Evolutionary conservation across 495 filamentous ascomycete genomes (phyloP).

Genomic region (Hypoxylon subgilvum): DNA sequence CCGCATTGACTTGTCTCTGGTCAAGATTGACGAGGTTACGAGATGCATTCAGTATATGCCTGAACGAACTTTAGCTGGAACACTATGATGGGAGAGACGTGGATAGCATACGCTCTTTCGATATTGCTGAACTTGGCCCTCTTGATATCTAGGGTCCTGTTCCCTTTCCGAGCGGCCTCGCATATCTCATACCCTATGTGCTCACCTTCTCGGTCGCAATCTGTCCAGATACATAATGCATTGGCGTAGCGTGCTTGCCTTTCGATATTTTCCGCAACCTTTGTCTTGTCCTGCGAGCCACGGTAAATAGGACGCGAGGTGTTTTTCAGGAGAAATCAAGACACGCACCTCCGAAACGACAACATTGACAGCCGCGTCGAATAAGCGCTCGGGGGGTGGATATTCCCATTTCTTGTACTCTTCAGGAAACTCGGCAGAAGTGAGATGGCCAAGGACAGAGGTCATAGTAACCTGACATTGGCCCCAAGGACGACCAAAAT

Average conservation of each 20-base stretch:
- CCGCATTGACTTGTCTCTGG: constrained; percentile 84
- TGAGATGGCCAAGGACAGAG: constrained; percentile 85
- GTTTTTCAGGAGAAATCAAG: neutral
- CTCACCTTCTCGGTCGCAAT: constrained; percentile 97
- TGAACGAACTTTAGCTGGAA: constrained; percentile 37
- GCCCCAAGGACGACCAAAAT: constrained; percentile 83
- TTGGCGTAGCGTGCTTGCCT: constrained; percentile 70
- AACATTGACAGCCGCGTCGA: constrained; percentile 77
- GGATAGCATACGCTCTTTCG: constrained; percentile 74
- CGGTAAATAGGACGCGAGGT: constrained; percentile 5
- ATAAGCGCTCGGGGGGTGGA: constrained; percentile 77
- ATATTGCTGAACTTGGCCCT: constrained; percentile 94
- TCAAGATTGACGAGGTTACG: constrained; percentile 77
- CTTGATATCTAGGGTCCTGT: constrained; percentile 75
- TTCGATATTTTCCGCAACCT: constrained; percentile 84
- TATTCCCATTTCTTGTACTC: constrained; percentile 78
- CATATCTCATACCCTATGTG: constrained; percentile 95
- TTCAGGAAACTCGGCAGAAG: constrained; percentile 69
- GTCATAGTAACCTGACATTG: constrained; percentile 88
- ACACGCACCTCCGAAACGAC: constrained; percentile 65
- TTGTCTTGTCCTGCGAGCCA: constrained; percentile 68
- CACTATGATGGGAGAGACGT: neutral
- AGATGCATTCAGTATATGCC: constrained; percentile 86
- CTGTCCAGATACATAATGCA: constrained; percentile 94
- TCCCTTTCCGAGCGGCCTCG: constrained; percentile 75